Conservation (phyloP, 495 filamentous ascomycete species). For the Geoglossum glabrum region DNA sequence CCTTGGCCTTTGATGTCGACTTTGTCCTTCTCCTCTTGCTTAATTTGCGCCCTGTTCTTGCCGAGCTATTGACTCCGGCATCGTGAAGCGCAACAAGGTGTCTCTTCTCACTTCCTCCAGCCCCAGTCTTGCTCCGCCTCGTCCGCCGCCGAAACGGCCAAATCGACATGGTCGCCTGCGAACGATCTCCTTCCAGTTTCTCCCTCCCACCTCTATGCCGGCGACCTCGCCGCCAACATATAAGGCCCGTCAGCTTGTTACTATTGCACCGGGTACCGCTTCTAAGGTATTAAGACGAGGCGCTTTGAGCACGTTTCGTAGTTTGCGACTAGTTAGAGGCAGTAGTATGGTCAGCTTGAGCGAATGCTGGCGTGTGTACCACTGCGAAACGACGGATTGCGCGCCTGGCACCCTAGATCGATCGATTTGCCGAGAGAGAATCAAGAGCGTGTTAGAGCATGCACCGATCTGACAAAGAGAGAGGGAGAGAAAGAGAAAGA, state of each 20-base stretch:
- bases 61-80: background rate
- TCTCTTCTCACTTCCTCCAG: background rate
- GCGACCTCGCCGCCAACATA: conserved; percentile 16
- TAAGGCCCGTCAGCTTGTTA: conserved; percentile 14
- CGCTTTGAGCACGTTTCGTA: background rate
- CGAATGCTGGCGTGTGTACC: background rate
- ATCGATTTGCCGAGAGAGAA: background rate
- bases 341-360: too few relatives aligned
- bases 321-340: background rate
- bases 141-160: conserved; percentile 4
- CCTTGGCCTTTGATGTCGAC: conserved; percentile 10
- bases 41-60: background rate
- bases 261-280: background rate
- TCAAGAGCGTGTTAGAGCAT: background rate
- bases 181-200: conserved; percentile 5
- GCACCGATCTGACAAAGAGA: too few relatives aligned
- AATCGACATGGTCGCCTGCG: conserved; percentile 3
- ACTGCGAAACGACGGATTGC: background rate
- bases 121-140: background rate
- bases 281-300: background rate
- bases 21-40: conserved; percentile 9
- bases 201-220: conserved; percentile 15
- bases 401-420: background rate
- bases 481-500: too few relatives aligned
- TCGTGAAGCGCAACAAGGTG: background rate